phyloP scores from a whole-genome alignment of 768 basidiomycete species.

The Phlegmacium glaucopus region DNA sequence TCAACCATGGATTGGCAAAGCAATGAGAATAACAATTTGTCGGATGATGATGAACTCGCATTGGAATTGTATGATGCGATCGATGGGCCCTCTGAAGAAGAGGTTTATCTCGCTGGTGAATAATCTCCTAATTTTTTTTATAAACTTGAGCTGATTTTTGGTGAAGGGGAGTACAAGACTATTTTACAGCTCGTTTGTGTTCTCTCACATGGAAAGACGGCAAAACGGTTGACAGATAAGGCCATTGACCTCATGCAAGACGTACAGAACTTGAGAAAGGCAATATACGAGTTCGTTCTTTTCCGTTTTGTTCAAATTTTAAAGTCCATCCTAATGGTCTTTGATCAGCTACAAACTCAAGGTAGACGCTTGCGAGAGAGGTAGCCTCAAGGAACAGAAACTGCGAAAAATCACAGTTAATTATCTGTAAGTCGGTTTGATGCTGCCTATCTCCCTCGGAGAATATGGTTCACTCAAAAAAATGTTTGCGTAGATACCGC shows the following conservation, averaged over 20 bases:
- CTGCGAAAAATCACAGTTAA: constrained; percentile 78
- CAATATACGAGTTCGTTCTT: constrained; percentile 82
- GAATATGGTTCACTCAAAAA: constrained; percentile 4
- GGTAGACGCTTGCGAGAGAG: constrained; percentile 76
- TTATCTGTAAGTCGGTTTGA: constrained; percentile 59
- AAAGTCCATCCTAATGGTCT: background rate
- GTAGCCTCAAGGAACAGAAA: constrained; percentile 73
- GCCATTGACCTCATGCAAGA: constrained; percentile 94
- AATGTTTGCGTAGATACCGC: constrained; percentile 51
- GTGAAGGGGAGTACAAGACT: constrained; percentile 92
- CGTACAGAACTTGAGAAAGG: constrained; percentile 94
- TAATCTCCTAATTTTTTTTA: background rate
- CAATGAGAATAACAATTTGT: constrained; percentile 34
- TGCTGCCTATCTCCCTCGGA: background rate
- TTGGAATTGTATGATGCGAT: constrained; percentile 59
- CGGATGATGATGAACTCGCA: constrained; percentile 31
- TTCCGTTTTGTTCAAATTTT: background rate
- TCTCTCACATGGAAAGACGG: constrained; percentile 86
- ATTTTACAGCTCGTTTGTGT: constrained; percentile 93
- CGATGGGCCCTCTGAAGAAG: constrained; percentile 84
- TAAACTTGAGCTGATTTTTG: background rate
- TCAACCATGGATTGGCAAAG: constrained; percentile 61
- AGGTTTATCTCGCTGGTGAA: constrained; percentile 82
- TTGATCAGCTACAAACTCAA: constrained; percentile 82
- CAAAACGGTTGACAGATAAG: constrained; percentile 85